These are phyloP conservation scores for Chalara sp. DNA, from an alignment of 2,329 filamentous ascomycete species.

Conservation along the genomic window DNA sequence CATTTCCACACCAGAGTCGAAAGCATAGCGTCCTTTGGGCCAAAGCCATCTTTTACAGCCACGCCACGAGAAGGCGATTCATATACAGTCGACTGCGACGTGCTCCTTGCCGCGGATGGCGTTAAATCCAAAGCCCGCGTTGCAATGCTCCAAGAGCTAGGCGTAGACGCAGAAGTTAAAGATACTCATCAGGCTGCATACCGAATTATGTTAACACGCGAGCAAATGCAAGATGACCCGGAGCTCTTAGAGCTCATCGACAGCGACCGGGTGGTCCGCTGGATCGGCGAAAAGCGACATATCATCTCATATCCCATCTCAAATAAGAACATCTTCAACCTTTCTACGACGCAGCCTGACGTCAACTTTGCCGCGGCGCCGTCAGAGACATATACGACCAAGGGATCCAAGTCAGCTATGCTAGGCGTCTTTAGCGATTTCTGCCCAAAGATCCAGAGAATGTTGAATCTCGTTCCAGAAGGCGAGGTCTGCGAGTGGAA, in stretches of 20 bases:
- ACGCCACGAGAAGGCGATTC: constrained; percentile 47
- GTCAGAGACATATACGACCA: constrained; percentile 55
- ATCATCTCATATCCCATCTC: constrained; percentile 73
- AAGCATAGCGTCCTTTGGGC: constrained; percentile 50
- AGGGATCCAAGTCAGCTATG: constrained; percentile 54
- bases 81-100: constrained; percentile 42
- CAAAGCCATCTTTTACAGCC: constrained; percentile 53
- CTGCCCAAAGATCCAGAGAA: constrained; percentile 49
- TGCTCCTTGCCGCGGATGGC: constrained; percentile 48
- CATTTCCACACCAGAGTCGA: constrained; percentile 55
- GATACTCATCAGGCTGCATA: constrained; percentile 74
- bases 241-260: constrained; percentile 57
- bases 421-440: constrained; percentile 55
- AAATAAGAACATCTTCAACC: constrained; percentile 58
- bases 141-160: constrained; percentile 46
- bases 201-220: constrained; percentile 67
- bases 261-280: constrained; percentile 60
- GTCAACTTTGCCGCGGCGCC: constrained; percentile 51
- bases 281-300: constrained; percentile 70
- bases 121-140: constrained; percentile 46
- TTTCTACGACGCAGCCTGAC: constrained; percentile 57
- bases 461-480: constrained; percentile 54
- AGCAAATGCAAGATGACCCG: constrained; percentile 59
- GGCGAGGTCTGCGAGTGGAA: constrained; percentile 60
- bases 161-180: constrained; percentile 40